Percentiles rank a stretch among this genome's conserved stretches.
phyloP scores from a whole-genome alignment of 805 yeast genomes.

The Maudiozyma serrabonitensis region DNA sequence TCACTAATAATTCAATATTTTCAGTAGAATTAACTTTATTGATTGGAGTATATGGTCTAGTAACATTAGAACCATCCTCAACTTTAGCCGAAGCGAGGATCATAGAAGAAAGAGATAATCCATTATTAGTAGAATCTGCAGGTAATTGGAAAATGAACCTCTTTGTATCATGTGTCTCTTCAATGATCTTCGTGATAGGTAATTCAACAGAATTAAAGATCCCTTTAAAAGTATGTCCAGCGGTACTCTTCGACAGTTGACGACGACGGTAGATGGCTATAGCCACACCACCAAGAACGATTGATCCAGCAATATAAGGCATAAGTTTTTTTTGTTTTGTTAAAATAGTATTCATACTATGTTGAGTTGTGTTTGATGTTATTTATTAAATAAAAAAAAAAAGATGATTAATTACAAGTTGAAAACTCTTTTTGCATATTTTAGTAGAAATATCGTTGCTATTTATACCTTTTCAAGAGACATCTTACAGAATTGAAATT shows the following conservation, averaged over 20 bases:
- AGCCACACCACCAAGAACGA: neutral
- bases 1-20: conserved; percentile 66
- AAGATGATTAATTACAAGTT: too few species aligned
- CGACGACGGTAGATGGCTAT: neutral
- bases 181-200: conserved; percentile 35
- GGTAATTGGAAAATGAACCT: conserved; percentile 63
- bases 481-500: too few species aligned
- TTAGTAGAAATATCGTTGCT: neutral
- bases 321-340: neutral
- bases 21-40: conserved; percentile 65
- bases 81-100: conserved; percentile 72
- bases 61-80: conserved; percentile 73
- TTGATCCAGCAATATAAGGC: neutral
- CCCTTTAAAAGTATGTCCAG: conserved; percentile 37
- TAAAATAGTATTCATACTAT: neutral
- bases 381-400: too few species aligned
- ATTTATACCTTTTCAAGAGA: too few species aligned
- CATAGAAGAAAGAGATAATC: conserved; percentile 69
- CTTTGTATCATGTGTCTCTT: conserved; percentile 54
- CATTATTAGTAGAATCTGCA: conserved; percentile 54
- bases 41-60: conserved; percentile 86
- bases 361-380: neutral
- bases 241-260: conserved; percentile 5
- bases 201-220: conserved; percentile 65
- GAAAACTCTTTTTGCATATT: neutral